These are phyloP conservation scores for Kluyveromyces sp. DNA, from an alignment of 1,139 yeast species.

Conservation along the genomic window DNA sequence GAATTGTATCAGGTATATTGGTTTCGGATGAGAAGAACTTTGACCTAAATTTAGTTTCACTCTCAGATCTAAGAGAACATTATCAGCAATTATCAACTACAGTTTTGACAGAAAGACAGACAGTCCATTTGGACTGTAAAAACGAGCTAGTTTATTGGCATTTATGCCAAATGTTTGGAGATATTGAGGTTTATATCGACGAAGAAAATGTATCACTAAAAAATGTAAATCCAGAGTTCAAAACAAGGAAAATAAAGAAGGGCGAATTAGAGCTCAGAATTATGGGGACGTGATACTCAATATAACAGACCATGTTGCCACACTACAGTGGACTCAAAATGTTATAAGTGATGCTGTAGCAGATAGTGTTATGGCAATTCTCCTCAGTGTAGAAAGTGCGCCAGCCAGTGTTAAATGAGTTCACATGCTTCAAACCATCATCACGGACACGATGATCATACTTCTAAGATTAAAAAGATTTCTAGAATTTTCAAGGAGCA, in stretches of 20 bases:
- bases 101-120: slow-evolving; percentile 72
- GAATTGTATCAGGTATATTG: slow-evolving; percentile 70
- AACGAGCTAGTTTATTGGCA: slow-evolving; percentile 81
- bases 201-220: slow-evolving; percentile 34
- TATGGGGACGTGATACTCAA: slow-evolving; percentile 50
- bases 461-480: slow-evolving; percentile 54
- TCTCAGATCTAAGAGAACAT: slow-evolving; percentile 82
- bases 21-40: slow-evolving; percentile 76
- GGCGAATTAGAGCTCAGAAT: slow-evolving; percentile 37
- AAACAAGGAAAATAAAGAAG: slow-evolving; percentile 5
- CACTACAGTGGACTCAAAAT: slow-evolving; percentile 89
- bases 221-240: slow-evolving; percentile 31
- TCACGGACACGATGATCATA: slow-evolving; percentile 26
- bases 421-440: slow-evolving; percentile 48
- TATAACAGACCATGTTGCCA: slow-evolving; percentile 41
- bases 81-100: slow-evolving; percentile 78
- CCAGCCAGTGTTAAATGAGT: slow-evolving; percentile 90
- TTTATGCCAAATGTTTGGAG: slow-evolving; percentile 92
- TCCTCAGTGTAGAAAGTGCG: slow-evolving; percentile 85
- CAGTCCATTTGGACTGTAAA: slow-evolving; percentile 71
- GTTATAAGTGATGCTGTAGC: slow-evolving; percentile 89
- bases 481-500: slow-evolving; percentile 66
- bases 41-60: slow-evolving; percentile 71
- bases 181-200: slow-evolving; percentile 57
- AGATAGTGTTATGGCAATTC: slow-evolving; percentile 83